phyloP scores from a whole-genome alignment of 2,329 filamentous ascomycete genomes.

The Aureobasidium vineae region DNA sequence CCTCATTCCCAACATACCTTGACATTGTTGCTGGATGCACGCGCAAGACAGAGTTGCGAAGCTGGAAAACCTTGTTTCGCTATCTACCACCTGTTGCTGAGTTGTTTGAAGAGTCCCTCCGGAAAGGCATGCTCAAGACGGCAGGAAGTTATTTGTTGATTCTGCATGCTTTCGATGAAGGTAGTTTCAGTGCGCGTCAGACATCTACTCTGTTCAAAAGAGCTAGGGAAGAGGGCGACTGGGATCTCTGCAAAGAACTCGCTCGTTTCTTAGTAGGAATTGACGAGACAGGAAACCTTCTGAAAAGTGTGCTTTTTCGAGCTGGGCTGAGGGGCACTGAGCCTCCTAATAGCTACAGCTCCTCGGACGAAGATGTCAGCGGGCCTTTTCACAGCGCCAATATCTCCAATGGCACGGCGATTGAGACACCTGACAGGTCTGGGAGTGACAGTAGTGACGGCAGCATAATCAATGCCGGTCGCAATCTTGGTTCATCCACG shows the following conservation, averaged over 20 bases:
- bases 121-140: constrained; percentile 83
- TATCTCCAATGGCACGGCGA: neutral
- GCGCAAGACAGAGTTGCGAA: constrained; percentile 91
- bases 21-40: constrained; percentile 97
- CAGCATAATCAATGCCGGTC: neutral
- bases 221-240: constrained; percentile 82
- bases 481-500: neutral
- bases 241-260: constrained; percentile 93
- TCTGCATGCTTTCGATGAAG: constrained; percentile 69
- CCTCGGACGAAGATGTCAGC: neutral
- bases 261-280: constrained; percentile 93
- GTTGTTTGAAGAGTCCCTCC: constrained; percentile 88
- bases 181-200: constrained; percentile 58
- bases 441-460: neutral
- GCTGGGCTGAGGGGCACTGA: constrained; percentile 29
- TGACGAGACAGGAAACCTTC: constrained; percentile 78
- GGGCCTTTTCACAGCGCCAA: neutral
- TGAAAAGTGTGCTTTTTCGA: constrained; percentile 64
- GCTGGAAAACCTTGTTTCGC: constrained; percentile 90
- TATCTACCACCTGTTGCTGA: constrained; percentile 88
- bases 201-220: constrained; percentile 73
- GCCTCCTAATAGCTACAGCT: neutral
- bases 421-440: neutral
- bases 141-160: constrained; percentile 96
- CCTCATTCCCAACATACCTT: constrained; percentile 70